Base-by-base conservation (phyloP, 2,329 filamentous ascomycete species). In the Seiridium cupressi region DNA sequence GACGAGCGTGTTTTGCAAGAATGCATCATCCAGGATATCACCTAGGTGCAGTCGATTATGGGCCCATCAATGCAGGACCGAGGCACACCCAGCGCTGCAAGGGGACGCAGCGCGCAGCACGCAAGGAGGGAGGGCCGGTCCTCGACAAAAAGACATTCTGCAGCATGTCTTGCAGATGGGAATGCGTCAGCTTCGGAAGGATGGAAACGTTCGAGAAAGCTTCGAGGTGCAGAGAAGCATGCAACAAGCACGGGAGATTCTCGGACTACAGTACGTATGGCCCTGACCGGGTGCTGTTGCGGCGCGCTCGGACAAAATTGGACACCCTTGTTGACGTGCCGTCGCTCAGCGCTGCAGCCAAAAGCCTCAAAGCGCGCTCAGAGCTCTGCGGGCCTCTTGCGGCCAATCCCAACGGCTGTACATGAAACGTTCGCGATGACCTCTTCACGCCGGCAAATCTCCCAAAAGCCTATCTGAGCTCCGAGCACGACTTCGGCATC, bases 401-500 rank as follows among this genome's bases (percentile, higher is more conserved):
- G 38, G 7, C 13, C 13, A 48, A 32, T 18, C 7, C 18, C 18
- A 18, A 48, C 13, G 7, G 31, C 26, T 51, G 55, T 58, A 58
- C n/a, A 26, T 58, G 55, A 58, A 58, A 58, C 55, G 18, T 44
- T 51, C 10, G 44, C 44, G 34, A 51, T 46, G 44, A 26, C 34
- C 18, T 38, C 34, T 58, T 44, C 18, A 10, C 18, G n/a, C 34
- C 38, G 55, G 55, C 31, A 26, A 35, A 38, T 26, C 47, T 44
- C 55, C 55, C 35, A 53, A 58, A 57, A 51, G 46, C n/a, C 36
- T 44, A 36, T 32, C 18, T 46, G 26, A 51, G 18, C 44, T 58
- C 46, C 55, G 55, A 58, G 46, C 55, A 58, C 46, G 55, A 58
- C 55, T 38, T 57, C 55, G 55, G 55, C 38, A 38, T 53, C 35